These are phyloP conservation scores for Melocanna baccifera DNA, from an alignment of 176 grass and related monocot species.

Conservation along the genomic window DNA sequence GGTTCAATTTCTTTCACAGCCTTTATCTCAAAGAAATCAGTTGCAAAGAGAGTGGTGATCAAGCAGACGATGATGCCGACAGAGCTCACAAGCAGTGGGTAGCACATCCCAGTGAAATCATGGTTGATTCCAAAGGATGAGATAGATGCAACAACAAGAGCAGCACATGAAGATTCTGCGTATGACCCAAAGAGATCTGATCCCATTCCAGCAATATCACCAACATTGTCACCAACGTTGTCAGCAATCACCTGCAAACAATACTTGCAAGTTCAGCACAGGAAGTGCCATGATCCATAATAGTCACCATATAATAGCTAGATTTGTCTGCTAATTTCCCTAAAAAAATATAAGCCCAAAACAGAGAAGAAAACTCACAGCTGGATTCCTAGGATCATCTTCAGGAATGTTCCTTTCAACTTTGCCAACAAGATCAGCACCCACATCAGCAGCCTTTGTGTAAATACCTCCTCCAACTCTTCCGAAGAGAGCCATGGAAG, in stretches of 20 bases:
- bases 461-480: constrained; percentile 91
- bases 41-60: constrained; percentile 80
- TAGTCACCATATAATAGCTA: not conserved
- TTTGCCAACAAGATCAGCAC: constrained; percentile 91
- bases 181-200: constrained; percentile 93
- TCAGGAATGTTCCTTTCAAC: constrained; percentile 91
- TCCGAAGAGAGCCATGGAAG: constrained; percentile 88
- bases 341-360: not conserved
- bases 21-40: constrained; percentile 83
- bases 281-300: not conserved
- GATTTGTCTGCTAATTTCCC: not conserved
- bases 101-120: constrained; percentile 87
- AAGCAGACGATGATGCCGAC: constrained; percentile 82
- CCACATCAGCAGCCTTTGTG: constrained; percentile 95
- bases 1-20: constrained; percentile 78
- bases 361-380: constrained; percentile 56
- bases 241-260: constrained; percentile 83
- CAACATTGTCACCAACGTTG: constrained; percentile 92
- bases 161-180: constrained; percentile 83
- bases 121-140: constrained; percentile 88
- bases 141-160: constrained; percentile 87
- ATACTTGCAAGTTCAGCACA: constrained; percentile 6
- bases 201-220: constrained; percentile 93
- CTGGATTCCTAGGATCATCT: constrained; percentile 90
- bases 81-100: constrained; percentile 79